Evolutionary conservation across 768 basidiomycete genomes (phyloP), one percentile per base, ranked within the genome.

Genomic region (Chlorophyllum brunneum): DNA sequence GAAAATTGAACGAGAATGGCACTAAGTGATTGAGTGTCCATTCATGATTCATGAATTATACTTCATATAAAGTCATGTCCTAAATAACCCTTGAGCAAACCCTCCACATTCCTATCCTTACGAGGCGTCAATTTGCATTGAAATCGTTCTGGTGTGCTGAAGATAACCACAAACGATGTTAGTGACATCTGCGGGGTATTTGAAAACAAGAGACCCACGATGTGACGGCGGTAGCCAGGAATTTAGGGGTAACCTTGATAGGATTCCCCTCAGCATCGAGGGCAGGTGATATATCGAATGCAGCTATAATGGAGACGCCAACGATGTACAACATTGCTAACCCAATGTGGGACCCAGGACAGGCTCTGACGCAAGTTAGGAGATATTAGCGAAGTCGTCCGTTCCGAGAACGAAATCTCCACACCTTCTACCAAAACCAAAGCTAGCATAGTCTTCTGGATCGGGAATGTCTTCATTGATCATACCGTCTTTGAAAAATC

Each of bases 181-280:
- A 33, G 22, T 16, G 5, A 20, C 7, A 34, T 11, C 16, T 8
- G 9, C 31, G 3, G 1, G 9, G 9, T 9, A n/a, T 2, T 31
- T 27, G 22, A 24, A 29, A 15, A 30, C 30, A 23, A 23, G 20
- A n/a, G 15, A 11, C 51, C 44, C 24, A 52, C 51, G 33, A 52
- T 20, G 29, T 22, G n/a, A 44, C 6, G 16, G 51, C 30, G 4
- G 23, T 16, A 15, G 41, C 34, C n/a, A 13, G n/a, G 37, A 54
- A 67, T 13, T 63, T 54, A 22, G 59, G 51, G 13, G 48, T 55
- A 3, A 62, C 61, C 36, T 64, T 60, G n/a, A 65, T 47, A 2
- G 55, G 22, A 13, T 61, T 59, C 27, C 66, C 64, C 51, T 61
- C 54, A 22, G 61, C 62, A 49, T 65, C 63, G 2, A 62, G 59